Conservation (phyloP, 768 basidiomycete genomes). For the Leccinum uliginosum region DNA sequence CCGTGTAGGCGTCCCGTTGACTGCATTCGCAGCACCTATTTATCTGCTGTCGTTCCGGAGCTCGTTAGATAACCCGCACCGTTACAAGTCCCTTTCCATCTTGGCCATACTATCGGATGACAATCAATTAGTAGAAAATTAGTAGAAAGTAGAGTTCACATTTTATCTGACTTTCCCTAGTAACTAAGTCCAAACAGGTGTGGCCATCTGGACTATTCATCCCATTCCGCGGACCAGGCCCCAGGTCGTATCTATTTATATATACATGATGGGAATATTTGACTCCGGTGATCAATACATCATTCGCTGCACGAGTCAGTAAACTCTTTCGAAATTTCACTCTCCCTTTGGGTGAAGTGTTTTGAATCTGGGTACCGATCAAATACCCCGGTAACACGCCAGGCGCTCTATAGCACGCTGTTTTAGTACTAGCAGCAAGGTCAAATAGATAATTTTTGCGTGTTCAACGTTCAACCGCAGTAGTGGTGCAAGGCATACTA, state of each 20-base stretch:
- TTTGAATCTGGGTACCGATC: background rate
- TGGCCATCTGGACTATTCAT: background rate
- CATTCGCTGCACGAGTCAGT: background rate
- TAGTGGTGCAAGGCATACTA: too few relatives aligned
- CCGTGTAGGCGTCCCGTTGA: background rate
- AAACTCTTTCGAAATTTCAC: background rate
- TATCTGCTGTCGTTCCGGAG: background rate
- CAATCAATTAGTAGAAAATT: background rate
- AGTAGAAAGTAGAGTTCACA: background rate
- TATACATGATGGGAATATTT: background rate
- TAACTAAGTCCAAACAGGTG: background rate
- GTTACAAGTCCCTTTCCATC: background rate
- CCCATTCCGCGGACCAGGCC: background rate
- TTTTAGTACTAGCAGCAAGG: background rate
- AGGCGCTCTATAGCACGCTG: background rate
- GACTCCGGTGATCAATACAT: background rate
- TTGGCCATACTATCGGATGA: background rate
- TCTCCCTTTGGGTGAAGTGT: background rate
- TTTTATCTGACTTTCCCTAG: background rate
- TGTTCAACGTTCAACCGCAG: background rate
- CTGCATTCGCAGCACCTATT: background rate
- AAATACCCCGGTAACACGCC: background rate
- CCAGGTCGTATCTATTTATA: background rate
- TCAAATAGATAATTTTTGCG: background rate
- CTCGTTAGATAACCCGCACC: background rate